phyloP scores from a whole-genome alignment of 768 basidiomycete species.

The Trametes elegans region DNA sequence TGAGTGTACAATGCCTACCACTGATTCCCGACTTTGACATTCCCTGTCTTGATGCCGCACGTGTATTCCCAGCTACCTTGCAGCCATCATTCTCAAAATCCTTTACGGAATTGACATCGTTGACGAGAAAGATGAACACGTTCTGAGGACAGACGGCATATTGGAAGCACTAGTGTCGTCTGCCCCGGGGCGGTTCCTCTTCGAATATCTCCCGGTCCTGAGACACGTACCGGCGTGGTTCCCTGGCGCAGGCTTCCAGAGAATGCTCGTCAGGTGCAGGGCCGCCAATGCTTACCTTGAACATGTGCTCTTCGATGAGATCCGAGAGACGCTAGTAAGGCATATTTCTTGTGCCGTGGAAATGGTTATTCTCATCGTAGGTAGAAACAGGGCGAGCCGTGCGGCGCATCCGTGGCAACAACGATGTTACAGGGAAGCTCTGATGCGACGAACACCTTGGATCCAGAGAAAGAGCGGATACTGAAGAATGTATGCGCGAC shows the following conservation, averaged over 20 bases:
- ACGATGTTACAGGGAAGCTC: no score
- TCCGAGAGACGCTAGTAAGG: not conserved
- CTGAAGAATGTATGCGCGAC: not conserved
- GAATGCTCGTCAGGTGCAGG: not conserved
- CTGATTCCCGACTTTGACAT: not conserved
- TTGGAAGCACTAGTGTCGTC: not conserved
- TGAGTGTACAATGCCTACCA: no score
- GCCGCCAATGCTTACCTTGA: not conserved
- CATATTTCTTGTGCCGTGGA: no score
- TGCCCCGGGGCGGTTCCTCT: not conserved
- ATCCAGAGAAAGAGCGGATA: not conserved
- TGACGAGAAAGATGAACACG: constrained; percentile 27
- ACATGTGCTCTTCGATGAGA: not conserved
- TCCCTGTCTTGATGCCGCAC: not conserved
- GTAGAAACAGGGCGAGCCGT: not conserved
- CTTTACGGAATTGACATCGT: constrained; percentile 28
- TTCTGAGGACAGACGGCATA: not conserved
- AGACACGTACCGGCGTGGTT: constrained; percentile 5
- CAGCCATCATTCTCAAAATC: constrained; percentile 21
- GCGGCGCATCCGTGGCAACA: no score
- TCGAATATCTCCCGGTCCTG: constrained; percentile 11
- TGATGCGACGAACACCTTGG: not conserved
- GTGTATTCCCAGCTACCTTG: not conserved
- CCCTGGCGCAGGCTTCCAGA: constrained; percentile 11
- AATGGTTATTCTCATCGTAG: no score